A percentile compares a stretch with the other conserved stretches of the same genome.
These are phyloP conservation scores for Durotheca rogersii DNA, from an alignment of 495 filamentous ascomycete species.

Conservation along the genomic window DNA sequence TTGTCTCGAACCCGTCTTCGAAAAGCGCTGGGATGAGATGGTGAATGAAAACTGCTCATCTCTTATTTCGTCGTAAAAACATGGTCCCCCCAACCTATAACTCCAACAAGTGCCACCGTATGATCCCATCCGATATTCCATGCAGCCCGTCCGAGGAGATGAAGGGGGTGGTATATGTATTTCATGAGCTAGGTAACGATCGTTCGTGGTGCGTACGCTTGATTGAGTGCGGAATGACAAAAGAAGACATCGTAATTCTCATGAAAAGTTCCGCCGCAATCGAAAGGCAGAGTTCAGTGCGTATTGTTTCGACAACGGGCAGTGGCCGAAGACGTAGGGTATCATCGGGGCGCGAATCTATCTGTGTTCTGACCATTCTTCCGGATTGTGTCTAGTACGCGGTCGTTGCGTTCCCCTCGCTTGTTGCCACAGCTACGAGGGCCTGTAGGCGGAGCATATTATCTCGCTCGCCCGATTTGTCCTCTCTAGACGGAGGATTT, in stretches of 20 bases:
- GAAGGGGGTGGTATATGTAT: constrained; percentile 23
- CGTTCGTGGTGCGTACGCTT: constrained; percentile 25
- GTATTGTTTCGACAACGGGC: constrained; percentile 13
- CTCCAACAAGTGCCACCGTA: constrained; percentile 30
- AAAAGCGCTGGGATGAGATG: constrained; percentile 8
- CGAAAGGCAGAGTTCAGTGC: constrained; percentile 3
- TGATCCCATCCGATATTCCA: constrained; percentile 20
- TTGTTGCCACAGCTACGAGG: constrained; percentile 86
- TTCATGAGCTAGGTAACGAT: constrained; percentile 23
- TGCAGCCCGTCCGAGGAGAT: constrained; percentile 20
- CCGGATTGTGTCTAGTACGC: constrained; percentile 39
- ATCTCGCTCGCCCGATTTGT: constrained; percentile 33
- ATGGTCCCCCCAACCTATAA: constrained; percentile 11
- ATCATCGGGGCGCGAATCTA: background rate
- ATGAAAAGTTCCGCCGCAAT: constrained; percentile 12
- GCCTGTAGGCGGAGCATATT: constrained; percentile 72
- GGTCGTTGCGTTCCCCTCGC: constrained; percentile 66
- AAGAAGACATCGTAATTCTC: constrained; percentile 24
- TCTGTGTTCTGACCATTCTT: background rate
- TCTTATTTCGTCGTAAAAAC: constrained; percentile 5
- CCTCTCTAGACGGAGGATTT: constrained; percentile 28
- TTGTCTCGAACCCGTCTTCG: constrained; percentile 3
- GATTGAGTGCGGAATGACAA: constrained; percentile 15
- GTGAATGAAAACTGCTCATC: constrained; percentile 13
- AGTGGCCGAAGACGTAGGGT: too few relatives aligned